Evolutionary conservation across 106 monocot species (phyloP).

Genomic region (Xerophyta viscosa): DNA sequence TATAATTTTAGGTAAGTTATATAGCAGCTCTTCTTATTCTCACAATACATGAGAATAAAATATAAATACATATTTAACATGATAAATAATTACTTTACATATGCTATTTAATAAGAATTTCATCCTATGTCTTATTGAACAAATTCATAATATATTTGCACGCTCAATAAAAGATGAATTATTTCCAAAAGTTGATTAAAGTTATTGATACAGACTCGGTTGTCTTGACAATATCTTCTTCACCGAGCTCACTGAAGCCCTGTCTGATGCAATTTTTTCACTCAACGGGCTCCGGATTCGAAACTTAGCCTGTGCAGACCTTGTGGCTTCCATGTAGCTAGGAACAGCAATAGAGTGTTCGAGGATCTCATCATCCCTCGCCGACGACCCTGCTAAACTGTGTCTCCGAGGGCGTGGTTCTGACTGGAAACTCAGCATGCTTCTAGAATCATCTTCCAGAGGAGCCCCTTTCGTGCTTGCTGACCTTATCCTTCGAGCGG

Average conservation of each 20-base stretch:
- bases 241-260: constrained; percentile 7
- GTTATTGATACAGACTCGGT: no score
- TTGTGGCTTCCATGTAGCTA: constrained; percentile 54
- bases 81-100: no score
- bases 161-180: no score
- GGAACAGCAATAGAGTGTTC: constrained; percentile 27
- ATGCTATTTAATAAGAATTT: no score
- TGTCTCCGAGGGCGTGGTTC: constrained; percentile 29
- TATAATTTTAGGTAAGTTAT: no score
- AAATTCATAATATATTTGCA: no score
- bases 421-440: constrained; percentile 23
- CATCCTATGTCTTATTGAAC: no score
- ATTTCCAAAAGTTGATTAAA: no score
- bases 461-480: constrained; percentile 18
- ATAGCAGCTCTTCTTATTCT: no score
- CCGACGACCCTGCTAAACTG: constrained; percentile 30
- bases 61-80: no score
- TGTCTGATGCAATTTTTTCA: constrained; percentile 13
- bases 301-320: constrained; percentile 31
- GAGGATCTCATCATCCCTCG: constrained; percentile 39
- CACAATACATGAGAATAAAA: no score
- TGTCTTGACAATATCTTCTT: constrained; percentile 32
- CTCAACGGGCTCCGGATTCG: constrained; percentile 17
- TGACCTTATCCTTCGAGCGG: constrained; percentile 34
- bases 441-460: constrained; percentile 22